phyloP scores from a whole-genome alignment of 2,329 filamentous ascomycete species.

The Aspergillus sp. region DNA sequence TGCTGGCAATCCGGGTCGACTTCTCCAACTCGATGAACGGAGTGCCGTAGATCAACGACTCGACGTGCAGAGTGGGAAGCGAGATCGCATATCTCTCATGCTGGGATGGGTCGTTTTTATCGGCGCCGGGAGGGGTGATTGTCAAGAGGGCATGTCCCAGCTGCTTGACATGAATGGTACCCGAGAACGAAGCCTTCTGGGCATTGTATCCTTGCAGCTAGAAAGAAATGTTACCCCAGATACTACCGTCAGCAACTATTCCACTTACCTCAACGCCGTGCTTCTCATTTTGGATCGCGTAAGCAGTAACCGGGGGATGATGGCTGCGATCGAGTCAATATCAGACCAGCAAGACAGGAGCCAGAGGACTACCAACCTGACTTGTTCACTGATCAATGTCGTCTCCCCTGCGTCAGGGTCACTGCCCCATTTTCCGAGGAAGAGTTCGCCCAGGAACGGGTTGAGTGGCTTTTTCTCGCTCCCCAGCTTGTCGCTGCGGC shows the following conservation, averaged over 20 bases:
- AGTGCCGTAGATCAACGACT: constrained; percentile 64
- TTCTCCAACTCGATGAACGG: constrained; percentile 89
- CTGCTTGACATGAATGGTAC: constrained; percentile 91
- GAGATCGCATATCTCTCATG: constrained; percentile 78
- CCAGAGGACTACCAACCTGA: constrained; percentile 48
- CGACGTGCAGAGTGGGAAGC: constrained; percentile 82
- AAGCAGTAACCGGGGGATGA: constrained; percentile 90
- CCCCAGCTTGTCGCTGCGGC: constrained; percentile 66
- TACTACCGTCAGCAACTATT: constrained; percentile 1
- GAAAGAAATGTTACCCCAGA: neutral
- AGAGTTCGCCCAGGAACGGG: constrained; percentile 90
- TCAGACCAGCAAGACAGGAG: neutral
- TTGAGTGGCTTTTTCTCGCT: constrained; percentile 98
- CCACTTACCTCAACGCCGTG: constrained; percentile 56
- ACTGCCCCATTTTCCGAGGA: constrained; percentile 84
- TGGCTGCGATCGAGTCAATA: constrained; percentile 45
- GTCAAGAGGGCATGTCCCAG: constrained; percentile 80
- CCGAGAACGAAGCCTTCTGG: constrained; percentile 89
- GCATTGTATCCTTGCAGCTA: constrained; percentile 75
- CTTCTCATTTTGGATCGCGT: constrained; percentile 79
- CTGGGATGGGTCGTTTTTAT: constrained; percentile 30
- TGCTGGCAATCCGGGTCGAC: constrained; percentile 74
- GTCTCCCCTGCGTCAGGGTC: constrained; percentile 61
- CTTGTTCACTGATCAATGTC: constrained; percentile 84
- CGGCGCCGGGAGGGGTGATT: constrained; percentile 48